Conservation (phyloP, 495 filamentous ascomycete genomes). For the Haplographium delicatum region DNA sequence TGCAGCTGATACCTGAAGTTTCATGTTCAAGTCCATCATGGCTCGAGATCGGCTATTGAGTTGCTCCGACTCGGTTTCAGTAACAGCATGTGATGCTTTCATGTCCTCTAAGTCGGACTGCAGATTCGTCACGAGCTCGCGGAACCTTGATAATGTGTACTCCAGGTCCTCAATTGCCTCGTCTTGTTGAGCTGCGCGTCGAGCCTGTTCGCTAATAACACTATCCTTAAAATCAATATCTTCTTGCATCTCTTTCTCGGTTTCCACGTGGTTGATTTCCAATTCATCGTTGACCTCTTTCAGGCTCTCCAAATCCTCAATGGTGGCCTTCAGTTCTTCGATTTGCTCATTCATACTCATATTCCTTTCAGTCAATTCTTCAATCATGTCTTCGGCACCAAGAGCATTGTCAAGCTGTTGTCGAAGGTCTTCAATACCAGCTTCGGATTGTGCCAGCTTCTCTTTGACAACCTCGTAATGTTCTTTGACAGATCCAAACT, state of each 20-base stretch:
- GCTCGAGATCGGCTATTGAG: constrained; percentile 77
- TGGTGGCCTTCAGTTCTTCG: constrained; percentile 69
- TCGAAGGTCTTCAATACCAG: constrained; percentile 77
- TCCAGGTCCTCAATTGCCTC: constrained; percentile 79
- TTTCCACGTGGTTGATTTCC: constrained; percentile 86
- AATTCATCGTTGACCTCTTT: constrained; percentile 93
- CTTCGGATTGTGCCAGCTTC: constrained; percentile 64
- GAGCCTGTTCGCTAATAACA: constrained; percentile 69
- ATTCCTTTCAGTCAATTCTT: constrained; percentile 82
- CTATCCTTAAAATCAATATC: constrained; percentile 80
- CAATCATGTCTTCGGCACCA: constrained; percentile 87
- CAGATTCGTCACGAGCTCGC: constrained; percentile 78
- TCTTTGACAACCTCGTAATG: constrained; percentile 65
- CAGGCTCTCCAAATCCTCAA: constrained; percentile 79
- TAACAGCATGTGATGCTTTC: constrained; percentile 82
- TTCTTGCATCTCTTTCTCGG: constrained; percentile 89
- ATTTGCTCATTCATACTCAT: constrained; percentile 75
- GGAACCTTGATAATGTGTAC: constrained; percentile 81
- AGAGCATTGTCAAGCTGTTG: constrained; percentile 87
- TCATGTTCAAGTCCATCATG: constrained; percentile 95
- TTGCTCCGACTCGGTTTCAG: constrained; percentile 86
- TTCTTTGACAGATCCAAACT: constrained; percentile 64
- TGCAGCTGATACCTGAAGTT: constrained; percentile 79
- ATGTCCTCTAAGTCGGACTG: constrained; percentile 89
- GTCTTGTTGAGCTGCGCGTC: constrained; percentile 60